Evolutionary conservation across 2,329 filamentous ascomycete genomes (phyloP), one percentile per base, ranked within the genome.

Genomic region (Aspergillus hortae): DNA sequence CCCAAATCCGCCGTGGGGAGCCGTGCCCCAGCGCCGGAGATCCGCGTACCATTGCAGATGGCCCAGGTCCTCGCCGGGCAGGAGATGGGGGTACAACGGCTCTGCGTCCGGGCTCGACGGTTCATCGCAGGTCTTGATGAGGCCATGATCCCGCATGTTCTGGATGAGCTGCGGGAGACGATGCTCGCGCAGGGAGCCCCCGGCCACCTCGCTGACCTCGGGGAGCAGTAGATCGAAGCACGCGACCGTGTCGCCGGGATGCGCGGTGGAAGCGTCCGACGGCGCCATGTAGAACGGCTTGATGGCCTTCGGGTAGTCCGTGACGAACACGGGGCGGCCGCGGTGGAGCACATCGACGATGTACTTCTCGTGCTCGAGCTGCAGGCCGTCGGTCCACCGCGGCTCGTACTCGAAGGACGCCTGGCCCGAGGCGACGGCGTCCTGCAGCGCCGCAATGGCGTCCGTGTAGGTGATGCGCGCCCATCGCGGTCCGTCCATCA

Each of bases 271-370:
- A 15, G 54, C 48, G 6, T 51, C 36, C 15, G 81, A 82, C 14
- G 84, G 82, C 2, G 82, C 71, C 88, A 91, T 92, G 71, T 92
- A 99, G 73, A 97, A 99, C 10, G 92, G 90, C 74, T 99, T 99
- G 68, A 94, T 85, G 44, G 79, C 77, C 58, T 83, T 83, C n/a
- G 94, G 94, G 67, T 96, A 99, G 69, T 96, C 81, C 12, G 92
- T 97, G 58, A 99, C 85, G 67, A 97, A 97, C 42, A 97, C 80
- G 6, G 94, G 94, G 1, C 74, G 73, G 15, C 80, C 79, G 44
- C 81, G 75, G 59, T 85, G 85, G 42, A 92, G 66, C 23, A 76
- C 76, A 48, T 83, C 78, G 44, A 94, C 91, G 49, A 99, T 80
- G 68, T 86, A 96, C 67, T 85, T 90, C 74, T 99, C 94, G 73